Base-by-base conservation (phyloP, 2,329 filamentous ascomycete species). In the Blumeria hordei region DNA sequence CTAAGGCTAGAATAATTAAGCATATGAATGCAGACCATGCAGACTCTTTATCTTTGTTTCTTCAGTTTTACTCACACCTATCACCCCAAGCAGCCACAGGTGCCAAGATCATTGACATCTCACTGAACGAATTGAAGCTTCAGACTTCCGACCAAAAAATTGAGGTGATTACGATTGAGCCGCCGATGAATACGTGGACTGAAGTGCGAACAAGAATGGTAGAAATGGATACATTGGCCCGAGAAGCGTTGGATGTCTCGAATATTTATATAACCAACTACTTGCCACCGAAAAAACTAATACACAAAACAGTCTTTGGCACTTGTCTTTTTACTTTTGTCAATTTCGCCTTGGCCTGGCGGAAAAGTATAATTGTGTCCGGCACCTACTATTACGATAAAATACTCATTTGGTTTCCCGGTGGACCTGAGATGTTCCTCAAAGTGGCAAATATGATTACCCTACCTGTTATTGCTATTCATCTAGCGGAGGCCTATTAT, bases 1-100 rank as follows among this genome's bases (percentile, higher is more conserved):
- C 71, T 57, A 78, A 78, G 64, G 62, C 71, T 56, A 77, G 80
- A 57, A 81, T 87, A 66, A 76, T 90, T 64, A 72, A 72, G 36
- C 88, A 95, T 71, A 92, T 95, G 85, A 94, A 95, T 70, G 71
- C 72, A 45, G 83, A 90, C 67, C 90, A 94, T 69, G 71, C 74
- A 54, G 74, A 78, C 61, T 85, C 86, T 56, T 78, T 94, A 53
- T 70, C 76, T 56, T 75, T 83, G 64, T 94, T 88, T 68, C 76
- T 93, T n/a, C 80, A 80, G 59, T 77, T 87, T 67, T 87, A 80
- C 70, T 72, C 71, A 64, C 67, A 71, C 14, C 70, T 85, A 47
- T 74, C 80, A 14, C 63, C 73, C 7, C 67, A 69, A 57, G 69
- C 74, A 53, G 74, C 81, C 53, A 69, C 75, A 56, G 69, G 71